Evolutionary conservation across 2,329 filamentous ascomycete species (phyloP).

Genomic region (Fusarium pseudoanthophilum): DNA sequence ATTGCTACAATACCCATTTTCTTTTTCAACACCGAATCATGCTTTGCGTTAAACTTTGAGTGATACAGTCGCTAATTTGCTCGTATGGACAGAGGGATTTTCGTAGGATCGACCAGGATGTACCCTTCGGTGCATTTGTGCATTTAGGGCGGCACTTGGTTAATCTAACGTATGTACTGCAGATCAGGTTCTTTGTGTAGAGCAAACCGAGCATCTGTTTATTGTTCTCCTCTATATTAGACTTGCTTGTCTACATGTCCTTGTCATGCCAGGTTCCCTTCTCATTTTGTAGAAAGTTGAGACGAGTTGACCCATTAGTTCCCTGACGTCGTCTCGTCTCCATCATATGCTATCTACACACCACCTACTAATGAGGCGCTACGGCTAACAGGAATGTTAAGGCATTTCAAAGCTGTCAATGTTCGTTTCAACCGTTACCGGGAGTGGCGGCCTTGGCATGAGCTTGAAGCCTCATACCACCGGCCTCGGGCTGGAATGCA

Average conservation of each 20-base stretch:
- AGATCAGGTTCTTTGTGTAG: background rate
- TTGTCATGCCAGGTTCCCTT: background rate
- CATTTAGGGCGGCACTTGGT: background rate
- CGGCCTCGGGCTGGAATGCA: slow-evolving; percentile 22
- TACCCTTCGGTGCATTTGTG: background rate
- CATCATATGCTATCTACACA: background rate
- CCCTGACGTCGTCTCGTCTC: background rate
- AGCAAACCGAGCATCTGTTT: background rate
- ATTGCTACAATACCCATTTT: slow-evolving; percentile 32
- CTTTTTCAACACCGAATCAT: background rate
- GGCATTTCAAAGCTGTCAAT: slow-evolving; percentile 13
- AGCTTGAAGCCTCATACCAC: slow-evolving; percentile 6
- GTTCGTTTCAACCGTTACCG: slow-evolving; percentile 33
- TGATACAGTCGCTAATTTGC: background rate
- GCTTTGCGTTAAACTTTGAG: background rate
- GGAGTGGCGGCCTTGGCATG: slow-evolving; percentile 33
- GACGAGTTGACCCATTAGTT: background rate
- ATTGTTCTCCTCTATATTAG: background rate
- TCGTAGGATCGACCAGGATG: background rate
- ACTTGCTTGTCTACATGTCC: background rate
- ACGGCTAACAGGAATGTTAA: slow-evolving; percentile 18
- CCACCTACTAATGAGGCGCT: background rate
- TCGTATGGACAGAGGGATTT: background rate
- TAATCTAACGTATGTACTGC: background rate
- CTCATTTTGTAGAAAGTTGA: background rate